phyloP scores from a whole-genome alignment of 2,329 filamentous ascomycete genomes.

The Colletotrichum aenigma region DNA sequence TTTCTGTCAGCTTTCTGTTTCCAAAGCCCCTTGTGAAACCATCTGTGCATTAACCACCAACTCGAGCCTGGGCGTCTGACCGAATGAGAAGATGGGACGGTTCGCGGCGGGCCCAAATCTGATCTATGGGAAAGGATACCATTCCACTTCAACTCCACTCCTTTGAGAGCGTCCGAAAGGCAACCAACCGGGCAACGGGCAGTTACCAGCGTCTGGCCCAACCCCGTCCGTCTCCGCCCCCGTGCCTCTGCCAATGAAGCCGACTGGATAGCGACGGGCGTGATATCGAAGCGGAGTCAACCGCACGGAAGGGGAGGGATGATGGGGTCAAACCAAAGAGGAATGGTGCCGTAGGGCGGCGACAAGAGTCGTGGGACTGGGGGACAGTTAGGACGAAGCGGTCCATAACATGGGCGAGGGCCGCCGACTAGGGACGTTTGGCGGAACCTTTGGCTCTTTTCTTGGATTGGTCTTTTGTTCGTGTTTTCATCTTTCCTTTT shows the following conservation, averaged over 20 bases:
- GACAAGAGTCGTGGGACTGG: background rate
- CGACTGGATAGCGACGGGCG: background rate
- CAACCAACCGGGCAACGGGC: background rate
- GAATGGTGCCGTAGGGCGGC: background rate
- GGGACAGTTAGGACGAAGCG: background rate
- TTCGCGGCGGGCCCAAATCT: constrained; percentile 4
- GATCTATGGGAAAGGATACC: background rate
- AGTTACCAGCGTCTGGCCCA: background rate
- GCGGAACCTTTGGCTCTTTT: background rate
- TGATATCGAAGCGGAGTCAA: background rate
- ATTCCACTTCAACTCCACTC: background rate
- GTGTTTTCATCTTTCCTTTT: background rate
- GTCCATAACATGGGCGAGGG: constrained; percentile 5
- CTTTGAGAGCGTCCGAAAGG: background rate
- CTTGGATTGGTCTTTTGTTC: background rate
- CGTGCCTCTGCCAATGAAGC: background rate
- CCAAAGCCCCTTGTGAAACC: constrained; percentile 16
- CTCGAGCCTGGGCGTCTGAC: background rate
- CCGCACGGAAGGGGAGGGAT: background rate
- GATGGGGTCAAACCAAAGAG: background rate
- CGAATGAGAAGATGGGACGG: constrained; percentile 12
- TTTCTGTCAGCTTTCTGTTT: constrained; percentile 10
- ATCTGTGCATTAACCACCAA: constrained; percentile 3
- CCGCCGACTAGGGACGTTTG: background rate
- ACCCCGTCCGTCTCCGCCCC: background rate